Evolutionary conservation across 1,284 basidiomycete genomes (phyloP), one percentile per base, ranked within the genome.

Genomic region (Cryptococcus sp.): DNA sequence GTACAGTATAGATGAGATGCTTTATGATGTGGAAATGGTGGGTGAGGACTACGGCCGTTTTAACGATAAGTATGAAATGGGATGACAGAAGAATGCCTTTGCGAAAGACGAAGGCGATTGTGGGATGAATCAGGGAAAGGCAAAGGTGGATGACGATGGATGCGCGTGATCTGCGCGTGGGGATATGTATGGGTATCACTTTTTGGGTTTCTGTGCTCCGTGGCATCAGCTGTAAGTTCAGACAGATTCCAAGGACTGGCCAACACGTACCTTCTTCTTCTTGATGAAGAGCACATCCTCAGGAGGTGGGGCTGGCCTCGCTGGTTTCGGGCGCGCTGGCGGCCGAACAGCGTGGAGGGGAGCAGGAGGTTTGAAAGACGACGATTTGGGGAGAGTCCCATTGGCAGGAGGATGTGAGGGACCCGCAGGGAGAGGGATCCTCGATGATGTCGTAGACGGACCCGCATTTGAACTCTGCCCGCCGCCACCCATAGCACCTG

Each of bases 211-310:
- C 12, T 18, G 42, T 5, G 23, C n/a, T 33, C 28, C 28, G 28
- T 33, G 28, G 28, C 5, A 33, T 33, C 28, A 33, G 28, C 28
- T 33, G 28, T 33, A 33, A 33, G 28, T 9, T 33, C 28, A 33
- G 28, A 33, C 9, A 33, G 4, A 33, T 33, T 33, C 28, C 28
- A 33, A 28, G 15, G 49, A 50, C 12, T 15, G 13, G 46, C 15
- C n/a, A 11, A 43, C n/a, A 58, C 63, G 48, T 23, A 72, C 70
- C 63, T 73, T 74, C 55, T 70, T 72, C 66, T 75, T 77, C 58
- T 73, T 76, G 59, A 75, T 70, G 52, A 77, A 77, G 21, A 76
- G 48, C 1, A 70, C 63, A 38, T 72, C 70, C 50, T 70, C 67
- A 5, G 68, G 58, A 0, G 66, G 42, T 11, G 62, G 53, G 1